Evolutionary conservation across 371 early-diverging fungal species (phyloP).

Genomic region (Aphelidium insulamus): DNA sequence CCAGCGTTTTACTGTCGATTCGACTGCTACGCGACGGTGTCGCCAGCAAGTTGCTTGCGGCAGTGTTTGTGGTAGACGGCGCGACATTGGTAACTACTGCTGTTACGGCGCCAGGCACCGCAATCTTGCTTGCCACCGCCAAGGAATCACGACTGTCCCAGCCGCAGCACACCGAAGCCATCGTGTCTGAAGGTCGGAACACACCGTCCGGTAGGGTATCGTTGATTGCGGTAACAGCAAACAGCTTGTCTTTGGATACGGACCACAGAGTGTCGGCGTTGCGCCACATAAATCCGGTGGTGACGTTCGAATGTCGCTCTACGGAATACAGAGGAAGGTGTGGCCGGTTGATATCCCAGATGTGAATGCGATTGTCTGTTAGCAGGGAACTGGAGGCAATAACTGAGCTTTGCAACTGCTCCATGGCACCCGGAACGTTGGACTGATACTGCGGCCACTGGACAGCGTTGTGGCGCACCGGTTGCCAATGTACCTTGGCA

Average conservation of each 20-base stretch:
- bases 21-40: too few species aligned
- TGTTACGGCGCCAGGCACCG: too few species aligned
- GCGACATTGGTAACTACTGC: slow-evolving; percentile 13
- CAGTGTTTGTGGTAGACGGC: slow-evolving; percentile 9
- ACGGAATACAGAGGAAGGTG: slow-evolving; percentile 43
- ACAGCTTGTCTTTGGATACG: slow-evolving; percentile 52
- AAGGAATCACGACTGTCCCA: slow-evolving; percentile 52
- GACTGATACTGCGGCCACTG: neutral
- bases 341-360: slow-evolving; percentile 54
- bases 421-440: neutral
- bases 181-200: slow-evolving; percentile 17
- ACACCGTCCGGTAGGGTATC: slow-evolving; percentile 18
- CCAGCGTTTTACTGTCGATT: too few species aligned
- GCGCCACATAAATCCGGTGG: slow-evolving; percentile 51
- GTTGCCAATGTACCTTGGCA: slow-evolving; percentile 55
- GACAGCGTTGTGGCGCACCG: slow-evolving; percentile 21
- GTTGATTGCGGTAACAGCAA: too few species aligned
- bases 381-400: slow-evolving; percentile 47
- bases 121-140: too few species aligned
- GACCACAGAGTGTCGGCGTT: slow-evolving; percentile 37
- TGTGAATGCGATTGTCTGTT: slow-evolving; percentile 37
- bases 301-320: slow-evolving; percentile 42
- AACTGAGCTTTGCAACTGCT: slow-evolving; percentile 7
- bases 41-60: too few species aligned
- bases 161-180: slow-evolving; percentile 25